Conservation (phyloP, 805 yeast genomes). For the Metschnikowia corniflorae region DNA sequence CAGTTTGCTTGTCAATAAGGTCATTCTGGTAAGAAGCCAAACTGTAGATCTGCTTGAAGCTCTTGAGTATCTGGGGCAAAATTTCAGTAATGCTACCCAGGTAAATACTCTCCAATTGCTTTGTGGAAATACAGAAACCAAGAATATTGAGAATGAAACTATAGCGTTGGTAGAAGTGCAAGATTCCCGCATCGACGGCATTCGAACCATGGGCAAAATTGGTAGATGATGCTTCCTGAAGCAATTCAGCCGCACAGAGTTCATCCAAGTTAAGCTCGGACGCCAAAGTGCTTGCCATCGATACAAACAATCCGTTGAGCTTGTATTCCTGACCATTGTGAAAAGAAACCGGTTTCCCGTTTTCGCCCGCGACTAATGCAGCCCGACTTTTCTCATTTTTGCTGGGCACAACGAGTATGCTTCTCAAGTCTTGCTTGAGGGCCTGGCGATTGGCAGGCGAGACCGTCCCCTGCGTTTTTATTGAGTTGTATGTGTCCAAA, state of each 20-base stretch:
- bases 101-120: constrained; percentile 23
- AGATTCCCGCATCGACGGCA: constrained; percentile 58
- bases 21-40: constrained; percentile 55
- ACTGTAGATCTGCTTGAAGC: constrained; percentile 57
- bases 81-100: constrained; percentile 17
- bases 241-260: constrained; percentile 64
- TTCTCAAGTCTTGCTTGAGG: constrained; percentile 29
- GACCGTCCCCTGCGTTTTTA: constrained; percentile 8
- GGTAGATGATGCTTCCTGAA: constrained; percentile 44
- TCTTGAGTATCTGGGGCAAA: constrained; percentile 44
- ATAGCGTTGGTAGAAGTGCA: constrained; percentile 64
- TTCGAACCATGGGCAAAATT: constrained; percentile 44
- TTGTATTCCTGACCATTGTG: constrained; percentile 56
- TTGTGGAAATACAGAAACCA: constrained; percentile 26
- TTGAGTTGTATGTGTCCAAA: constrained; percentile 15
- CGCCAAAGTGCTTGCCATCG: constrained; percentile 57
- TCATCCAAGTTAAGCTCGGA: constrained; percentile 61
- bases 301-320: constrained; percentile 63
- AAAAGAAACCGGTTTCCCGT: constrained; percentile 36
- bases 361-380: constrained; percentile 11
- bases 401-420: constrained; percentile 31
- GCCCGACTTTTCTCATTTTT: constrained; percentile 26
- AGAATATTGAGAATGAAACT: constrained; percentile 71
- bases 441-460: constrained; percentile 7
- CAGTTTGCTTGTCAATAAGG: constrained; percentile 41